phyloP scores from a whole-genome alignment of 225 moss, liverwort and hornwort genomes.

The Antitrichia curtipendula region DNA sequence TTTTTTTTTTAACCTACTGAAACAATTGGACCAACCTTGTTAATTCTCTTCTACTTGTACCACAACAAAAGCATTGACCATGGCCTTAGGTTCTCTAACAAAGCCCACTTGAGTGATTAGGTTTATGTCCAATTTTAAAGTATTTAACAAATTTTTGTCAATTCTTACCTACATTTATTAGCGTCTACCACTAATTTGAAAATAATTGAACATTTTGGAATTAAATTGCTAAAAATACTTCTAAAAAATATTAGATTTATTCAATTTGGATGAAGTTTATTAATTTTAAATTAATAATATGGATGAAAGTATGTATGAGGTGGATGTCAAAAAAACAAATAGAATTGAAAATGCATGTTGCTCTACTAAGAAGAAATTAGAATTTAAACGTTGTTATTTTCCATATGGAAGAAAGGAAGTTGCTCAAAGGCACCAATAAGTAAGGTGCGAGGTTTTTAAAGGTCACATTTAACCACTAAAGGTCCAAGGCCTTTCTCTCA shows the following conservation, averaged over 20 bases:
- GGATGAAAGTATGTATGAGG: neutral
- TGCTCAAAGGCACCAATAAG: neutral
- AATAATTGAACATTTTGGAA: neutral
- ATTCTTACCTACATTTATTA: neutral
- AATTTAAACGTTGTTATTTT: neutral
- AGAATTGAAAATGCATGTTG: neutral
- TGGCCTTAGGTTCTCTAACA: no score
- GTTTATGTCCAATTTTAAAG: neutral
- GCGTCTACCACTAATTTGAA: no score
- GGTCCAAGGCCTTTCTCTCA: no score
- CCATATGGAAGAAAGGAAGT: neutral
- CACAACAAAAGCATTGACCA: neutral
- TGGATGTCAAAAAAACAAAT: neutral
- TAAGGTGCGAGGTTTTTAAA: neutral
- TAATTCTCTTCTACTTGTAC: neutral
- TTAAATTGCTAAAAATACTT: neutral
- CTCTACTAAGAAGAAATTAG: neutral
- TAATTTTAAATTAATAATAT: neutral
- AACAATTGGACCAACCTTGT: neutral
- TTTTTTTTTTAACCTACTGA: neutral
- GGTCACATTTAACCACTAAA: neutral
- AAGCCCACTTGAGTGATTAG: neutral
- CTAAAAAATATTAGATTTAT: neutral
- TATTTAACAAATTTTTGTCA: no score
- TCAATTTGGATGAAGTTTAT: neutral